These are phyloP conservation scores for Symbiodinium pilosum DNA, from an alignment of 73 alveolate genomes.

Conservation along the genomic window DNA sequence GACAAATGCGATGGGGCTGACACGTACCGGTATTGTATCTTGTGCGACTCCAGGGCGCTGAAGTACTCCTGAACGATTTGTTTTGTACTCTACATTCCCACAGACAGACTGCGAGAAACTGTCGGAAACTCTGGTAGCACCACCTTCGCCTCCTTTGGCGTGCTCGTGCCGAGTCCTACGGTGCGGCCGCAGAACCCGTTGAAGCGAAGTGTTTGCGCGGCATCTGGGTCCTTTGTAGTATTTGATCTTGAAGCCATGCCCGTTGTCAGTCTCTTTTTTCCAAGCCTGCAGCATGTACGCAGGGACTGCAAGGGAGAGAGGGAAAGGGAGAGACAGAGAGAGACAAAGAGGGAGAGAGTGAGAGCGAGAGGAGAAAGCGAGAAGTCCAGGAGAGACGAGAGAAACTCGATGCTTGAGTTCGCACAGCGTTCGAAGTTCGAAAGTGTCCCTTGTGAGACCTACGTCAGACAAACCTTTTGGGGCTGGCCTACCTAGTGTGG, in stretches of 20 bases:
- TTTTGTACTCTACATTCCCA: background rate
- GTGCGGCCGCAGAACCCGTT: background rate
- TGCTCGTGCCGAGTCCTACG: slow-evolving; percentile 99
- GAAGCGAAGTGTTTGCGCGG: background rate
- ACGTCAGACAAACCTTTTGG: too few species aligned
- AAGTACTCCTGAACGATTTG: slow-evolving; percentile 98
- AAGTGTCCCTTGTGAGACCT: too few species aligned
- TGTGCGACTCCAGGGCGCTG: slow-evolving; percentile 97
- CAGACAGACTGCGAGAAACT: background rate
- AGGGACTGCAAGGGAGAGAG: too few species aligned
- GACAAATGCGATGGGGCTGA: background rate
- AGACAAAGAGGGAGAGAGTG: too few species aligned
- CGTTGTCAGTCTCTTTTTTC: slow-evolving; percentile 97
- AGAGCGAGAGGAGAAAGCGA: too few species aligned
- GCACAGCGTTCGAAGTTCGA: too few species aligned
- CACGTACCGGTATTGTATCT: slow-evolving; percentile 95
- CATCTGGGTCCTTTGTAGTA: slow-evolving; percentile 98
- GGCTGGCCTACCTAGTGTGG: too few species aligned
- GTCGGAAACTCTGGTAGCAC: background rate
- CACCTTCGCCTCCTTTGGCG: slow-evolving; percentile 99
- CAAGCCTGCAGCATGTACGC: slow-evolving; percentile 1
- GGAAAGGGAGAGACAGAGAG: too few species aligned
- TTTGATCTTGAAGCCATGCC: slow-evolving; percentile 98
- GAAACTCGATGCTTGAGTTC: too few species aligned
- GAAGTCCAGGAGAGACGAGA: too few species aligned